phyloP scores from a whole-genome alignment of 345 rosid species.

The Brassica nigra region DNA sequence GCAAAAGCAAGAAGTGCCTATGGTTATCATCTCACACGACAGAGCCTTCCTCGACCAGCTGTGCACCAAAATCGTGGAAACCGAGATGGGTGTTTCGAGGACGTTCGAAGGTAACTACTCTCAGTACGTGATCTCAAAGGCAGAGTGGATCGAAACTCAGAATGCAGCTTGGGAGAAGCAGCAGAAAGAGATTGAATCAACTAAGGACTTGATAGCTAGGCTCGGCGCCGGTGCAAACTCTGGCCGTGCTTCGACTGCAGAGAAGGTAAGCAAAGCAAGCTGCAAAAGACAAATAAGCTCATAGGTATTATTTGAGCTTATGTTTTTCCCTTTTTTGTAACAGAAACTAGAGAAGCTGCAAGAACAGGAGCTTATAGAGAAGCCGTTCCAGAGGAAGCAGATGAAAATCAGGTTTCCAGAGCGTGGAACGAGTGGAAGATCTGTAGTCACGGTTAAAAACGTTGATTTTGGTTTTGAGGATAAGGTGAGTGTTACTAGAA shows the following conservation, averaged over 20 bases:
- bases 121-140: conserved; percentile 67
- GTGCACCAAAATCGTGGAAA: conserved; percentile 92
- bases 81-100: conserved; percentile 88
- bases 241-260: conserved; percentile 94
- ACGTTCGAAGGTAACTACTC: conserved; percentile 89
- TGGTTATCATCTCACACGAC: conserved; percentile 95
- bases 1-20: conserved; percentile 78
- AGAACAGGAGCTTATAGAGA: conserved; percentile 82
- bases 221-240: conserved; percentile 80
- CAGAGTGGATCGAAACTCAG: conserved; percentile 72
- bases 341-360: conserved; percentile 87
- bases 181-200: conserved; percentile 80
- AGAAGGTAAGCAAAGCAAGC: conserved; percentile 53
- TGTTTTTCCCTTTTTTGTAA: not conserved
- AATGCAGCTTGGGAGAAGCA: conserved; percentile 87
- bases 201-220: conserved; percentile 73
- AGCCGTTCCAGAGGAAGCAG: conserved; percentile 87
- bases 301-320: conserved; percentile 1
- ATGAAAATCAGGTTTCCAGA: conserved; percentile 97
- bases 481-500: conserved; percentile 50
- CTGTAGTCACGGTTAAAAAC: conserved; percentile 63
- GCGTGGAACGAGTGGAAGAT: conserved; percentile 89
- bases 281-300: no score
- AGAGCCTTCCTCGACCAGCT: conserved; percentile 94
- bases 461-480: conserved; percentile 75